Evolutionary conservation across 2,329 filamentous ascomycete species (phyloP).

Genomic region (Ophiognomonia clavigignenti-juglandacearum): DNA sequence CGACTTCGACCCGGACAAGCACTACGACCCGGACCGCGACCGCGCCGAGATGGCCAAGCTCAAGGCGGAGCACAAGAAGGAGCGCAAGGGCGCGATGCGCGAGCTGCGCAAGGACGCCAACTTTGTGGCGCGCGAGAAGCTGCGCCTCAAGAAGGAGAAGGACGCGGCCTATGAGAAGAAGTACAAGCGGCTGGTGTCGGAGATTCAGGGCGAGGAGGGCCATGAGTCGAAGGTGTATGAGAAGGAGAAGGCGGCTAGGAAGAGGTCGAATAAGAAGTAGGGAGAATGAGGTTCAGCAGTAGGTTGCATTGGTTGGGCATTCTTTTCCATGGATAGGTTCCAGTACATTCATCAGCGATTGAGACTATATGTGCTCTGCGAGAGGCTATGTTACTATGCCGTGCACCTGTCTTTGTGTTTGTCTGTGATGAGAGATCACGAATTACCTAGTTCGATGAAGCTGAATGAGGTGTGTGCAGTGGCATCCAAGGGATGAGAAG

Average conservation of each 20-base stretch:
- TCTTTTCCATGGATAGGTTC: too few species aligned
- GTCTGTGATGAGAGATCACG: too few species aligned
- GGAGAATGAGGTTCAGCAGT: neutral
- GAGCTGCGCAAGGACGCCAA: slow-evolving; percentile 93
- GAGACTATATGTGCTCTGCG: too few species aligned
- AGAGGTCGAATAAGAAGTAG: slow-evolving; percentile 45
- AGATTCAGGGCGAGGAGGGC: slow-evolving; percentile 94
- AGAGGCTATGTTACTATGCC: too few species aligned
- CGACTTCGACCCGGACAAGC: slow-evolving; percentile 86
- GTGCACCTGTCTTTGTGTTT: too few species aligned
- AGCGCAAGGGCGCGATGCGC: slow-evolving; percentile 89
- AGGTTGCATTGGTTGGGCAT: neutral
- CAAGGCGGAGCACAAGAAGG: slow-evolving; percentile 86
- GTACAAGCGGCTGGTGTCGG: slow-evolving; percentile 83
- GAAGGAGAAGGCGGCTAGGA: slow-evolving; percentile 72
- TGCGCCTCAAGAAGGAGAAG: slow-evolving; percentile 87
- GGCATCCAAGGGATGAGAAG: too few species aligned
- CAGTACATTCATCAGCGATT: too few species aligned
- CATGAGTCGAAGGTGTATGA: slow-evolving; percentile 84
- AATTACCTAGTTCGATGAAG: too few species aligned
- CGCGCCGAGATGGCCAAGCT: slow-evolving; percentile 81
- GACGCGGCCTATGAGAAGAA: slow-evolving; percentile 96
- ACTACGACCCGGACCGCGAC: slow-evolving; percentile 94
- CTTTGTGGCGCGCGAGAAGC: slow-evolving; percentile 86
- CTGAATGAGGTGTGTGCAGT: too few species aligned